These are phyloP conservation scores for Emergomyces orientalis DNA, from an alignment of 2,329 filamentous ascomycete species.

Conservation along the genomic window DNA sequence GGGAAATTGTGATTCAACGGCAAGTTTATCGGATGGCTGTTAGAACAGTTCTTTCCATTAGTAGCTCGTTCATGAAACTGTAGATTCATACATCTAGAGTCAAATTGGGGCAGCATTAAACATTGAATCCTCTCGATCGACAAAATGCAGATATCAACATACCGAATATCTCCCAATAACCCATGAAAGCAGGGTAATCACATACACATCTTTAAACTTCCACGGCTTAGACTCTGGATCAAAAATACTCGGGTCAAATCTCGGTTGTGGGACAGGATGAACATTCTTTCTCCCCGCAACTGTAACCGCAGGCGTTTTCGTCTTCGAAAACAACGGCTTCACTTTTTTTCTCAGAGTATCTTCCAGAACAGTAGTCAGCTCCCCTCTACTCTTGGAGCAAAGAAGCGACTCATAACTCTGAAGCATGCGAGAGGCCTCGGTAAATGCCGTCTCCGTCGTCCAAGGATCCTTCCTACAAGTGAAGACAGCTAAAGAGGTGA, in stretches of 20 bases:
- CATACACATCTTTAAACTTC: constrained; percentile 30
- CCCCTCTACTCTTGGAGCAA: constrained; percentile 3
- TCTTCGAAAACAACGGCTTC: constrained; percentile 35
- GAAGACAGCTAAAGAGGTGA: constrained; percentile 28
- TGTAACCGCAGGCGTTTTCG: constrained; percentile 35
- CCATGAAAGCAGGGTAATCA: constrained; percentile 29
- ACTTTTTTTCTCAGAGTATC: constrained; percentile 26
- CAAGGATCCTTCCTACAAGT: constrained; percentile 27
- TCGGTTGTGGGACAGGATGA: constrained; percentile 29
- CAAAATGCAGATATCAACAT: constrained; percentile 10
- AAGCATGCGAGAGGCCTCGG: constrained; percentile 18
- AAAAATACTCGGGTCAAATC: constrained; percentile 29
- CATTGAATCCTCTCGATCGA: not conserved
- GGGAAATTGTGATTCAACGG: constrained; percentile 37
- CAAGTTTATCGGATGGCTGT: constrained; percentile 21
- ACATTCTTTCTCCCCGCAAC: constrained; percentile 37
- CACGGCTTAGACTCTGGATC: constrained; percentile 33
- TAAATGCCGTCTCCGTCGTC: constrained; percentile 23
- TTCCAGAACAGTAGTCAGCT: constrained; percentile 20
- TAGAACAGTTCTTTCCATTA: not conserved
- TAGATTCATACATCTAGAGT: constrained; percentile 8
- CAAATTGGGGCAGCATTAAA: not conserved
- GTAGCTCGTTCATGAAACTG: constrained; percentile 7
- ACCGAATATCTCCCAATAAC: constrained; percentile 31
- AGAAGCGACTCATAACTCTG: constrained; percentile 9